Percentiles rank a stretch among this genome's conserved stretches.
Evolutionary conservation across 192 early-diverging fungal genomes (phyloP).

Genomic region (Pilobolus umbonatus): DNA sequence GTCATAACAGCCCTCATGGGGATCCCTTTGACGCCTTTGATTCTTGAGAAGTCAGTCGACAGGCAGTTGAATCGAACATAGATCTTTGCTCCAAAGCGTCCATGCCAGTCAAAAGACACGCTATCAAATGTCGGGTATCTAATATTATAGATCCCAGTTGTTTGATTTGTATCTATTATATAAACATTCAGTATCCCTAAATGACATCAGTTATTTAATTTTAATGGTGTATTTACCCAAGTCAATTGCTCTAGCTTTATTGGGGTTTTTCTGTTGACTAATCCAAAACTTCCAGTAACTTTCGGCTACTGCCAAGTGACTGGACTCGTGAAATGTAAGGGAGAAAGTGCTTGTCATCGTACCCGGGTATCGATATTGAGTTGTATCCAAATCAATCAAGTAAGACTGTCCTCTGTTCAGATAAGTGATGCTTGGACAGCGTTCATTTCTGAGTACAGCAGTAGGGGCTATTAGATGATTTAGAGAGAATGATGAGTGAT

Average conservation of each 20-base stretch:
- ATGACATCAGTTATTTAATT: background rate
- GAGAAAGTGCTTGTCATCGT: slow-evolving; percentile 40
- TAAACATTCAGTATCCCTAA: background rate
- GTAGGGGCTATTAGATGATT: slow-evolving; percentile 34
- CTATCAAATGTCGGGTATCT: slow-evolving; percentile 60
- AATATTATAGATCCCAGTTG: slow-evolving; percentile 43
- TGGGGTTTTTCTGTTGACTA: slow-evolving; percentile 60
- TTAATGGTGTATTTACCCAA: slow-evolving; percentile 39
- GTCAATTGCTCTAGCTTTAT: slow-evolving; percentile 57
- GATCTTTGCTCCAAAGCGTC: slow-evolving; percentile 58
- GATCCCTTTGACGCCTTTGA: slow-evolving; percentile 79
- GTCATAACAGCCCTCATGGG: slow-evolving; percentile 53
- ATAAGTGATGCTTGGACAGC: slow-evolving; percentile 59
- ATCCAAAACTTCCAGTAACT: slow-evolving; percentile 74
- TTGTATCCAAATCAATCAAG: slow-evolving; percentile 1
- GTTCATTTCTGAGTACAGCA: slow-evolving; percentile 44
- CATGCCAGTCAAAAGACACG: slow-evolving; percentile 68
- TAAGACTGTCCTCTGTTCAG: slow-evolving; percentile 62
- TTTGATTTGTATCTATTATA: slow-evolving; percentile 17
- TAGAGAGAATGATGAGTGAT: background rate
- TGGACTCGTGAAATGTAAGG: slow-evolving; percentile 67
- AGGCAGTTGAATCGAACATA: slow-evolving; percentile 72
- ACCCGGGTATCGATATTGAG: background rate
- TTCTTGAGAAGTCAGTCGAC: slow-evolving; percentile 73
- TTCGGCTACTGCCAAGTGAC: slow-evolving; percentile 54